Evolutionary conservation across 371 early-diverging fungal genomes (phyloP).

Genomic region (Saksenaea oblongispora): DNA sequence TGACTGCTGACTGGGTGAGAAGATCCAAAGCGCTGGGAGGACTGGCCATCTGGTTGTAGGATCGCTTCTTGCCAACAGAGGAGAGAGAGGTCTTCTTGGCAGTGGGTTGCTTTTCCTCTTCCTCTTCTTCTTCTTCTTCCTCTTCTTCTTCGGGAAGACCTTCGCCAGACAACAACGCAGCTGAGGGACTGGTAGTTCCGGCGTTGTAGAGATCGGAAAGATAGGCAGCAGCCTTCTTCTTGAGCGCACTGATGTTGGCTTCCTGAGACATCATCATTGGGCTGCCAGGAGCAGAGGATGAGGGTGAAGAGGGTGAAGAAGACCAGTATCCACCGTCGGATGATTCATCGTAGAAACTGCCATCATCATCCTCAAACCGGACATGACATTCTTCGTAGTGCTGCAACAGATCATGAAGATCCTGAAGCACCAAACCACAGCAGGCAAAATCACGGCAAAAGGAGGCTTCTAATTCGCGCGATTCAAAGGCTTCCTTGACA

Average conservation of each 20-base stretch:
- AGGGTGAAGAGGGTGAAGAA: conserved; percentile 20
- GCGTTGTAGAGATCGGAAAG: conserved; percentile 46
- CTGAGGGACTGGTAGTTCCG: conserved; percentile 17
- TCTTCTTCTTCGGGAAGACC: conserved; percentile 20
- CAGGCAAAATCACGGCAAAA: conserved; percentile 94
- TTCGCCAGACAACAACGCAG: not conserved
- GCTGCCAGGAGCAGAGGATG: conserved; percentile 31
- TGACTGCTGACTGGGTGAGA: conserved; percentile 44
- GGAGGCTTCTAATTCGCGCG: conserved; percentile 81
- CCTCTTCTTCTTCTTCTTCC: conserved; percentile 23
- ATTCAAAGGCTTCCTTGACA: conserved; percentile 46
- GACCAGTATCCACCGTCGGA: conserved; percentile 36
- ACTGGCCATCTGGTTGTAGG: conserved; percentile 25
- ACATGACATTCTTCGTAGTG: conserved; percentile 96
- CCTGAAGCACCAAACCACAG: conserved; percentile 83
- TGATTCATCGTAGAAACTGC: conserved; percentile 38
- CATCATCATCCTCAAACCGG: conserved; percentile 79
- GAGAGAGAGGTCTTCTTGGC: conserved; percentile 11
- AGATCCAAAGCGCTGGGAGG: conserved; percentile 41
- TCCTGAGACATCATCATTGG: conserved; percentile 29
- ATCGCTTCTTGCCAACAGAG: conserved; percentile 34
- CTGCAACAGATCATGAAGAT: conserved; percentile 91
- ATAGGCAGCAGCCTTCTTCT: conserved; percentile 46
- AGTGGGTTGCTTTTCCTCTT: conserved; percentile 4
- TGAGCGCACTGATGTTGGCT: conserved; percentile 18